Base-by-base conservation (phyloP, 2,329 filamentous ascomycete genomes). In the Pseudogymnoascus sp. region DNA sequence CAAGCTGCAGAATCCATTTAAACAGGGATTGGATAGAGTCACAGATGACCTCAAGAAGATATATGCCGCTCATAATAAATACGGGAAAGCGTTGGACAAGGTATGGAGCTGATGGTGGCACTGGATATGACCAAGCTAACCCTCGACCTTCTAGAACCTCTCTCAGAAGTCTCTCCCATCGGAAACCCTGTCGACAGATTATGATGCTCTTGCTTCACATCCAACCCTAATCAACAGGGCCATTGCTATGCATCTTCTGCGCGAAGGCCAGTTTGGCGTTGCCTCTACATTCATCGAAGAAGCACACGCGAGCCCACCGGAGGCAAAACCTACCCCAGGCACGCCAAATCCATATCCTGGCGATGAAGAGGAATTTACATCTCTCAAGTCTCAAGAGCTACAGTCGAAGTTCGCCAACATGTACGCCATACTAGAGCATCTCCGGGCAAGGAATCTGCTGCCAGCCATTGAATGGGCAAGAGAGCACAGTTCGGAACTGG, bases 241-340 rank as follows among this genome's bases (percentile, higher is more conserved):
- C 5, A 95, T 99, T 68, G 90, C 90, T 8, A 97, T 97, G 92
- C 94, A 99, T 72, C 83, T 99, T 21, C 82, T 99, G 39, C 90
- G 94, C 41, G 93, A 97, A 76, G 94, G 94, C 58, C 90, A 96
- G 72, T 99, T 99, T 74, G 82, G 81, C 21, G 92, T 96, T 2
- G 93, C 93, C 10, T 86, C 87, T 13, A 91, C 87, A 1, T 97
- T 99, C 69, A 84, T 96, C 58, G 78, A 82, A 12, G 94, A 97
- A 78, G 84, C 83, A 31, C 75, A 78, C 61, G 73, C 77, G 25
- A 76, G 78, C 64, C 77, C 78, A 39, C 74, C 75, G 27, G 71
- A 73, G 67, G 75, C 66, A 64, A 72, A 59, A 68, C 70, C 65
- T 70, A 74, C 64, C 68, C 71, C 48, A 62, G 70, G 64, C 66